Percentiles rank a stretch among this genome's conserved stretches.
Evolutionary conservation across 2,329 filamentous ascomycete species (phyloP).

Genomic region (Xylariaceae sp.): DNA sequence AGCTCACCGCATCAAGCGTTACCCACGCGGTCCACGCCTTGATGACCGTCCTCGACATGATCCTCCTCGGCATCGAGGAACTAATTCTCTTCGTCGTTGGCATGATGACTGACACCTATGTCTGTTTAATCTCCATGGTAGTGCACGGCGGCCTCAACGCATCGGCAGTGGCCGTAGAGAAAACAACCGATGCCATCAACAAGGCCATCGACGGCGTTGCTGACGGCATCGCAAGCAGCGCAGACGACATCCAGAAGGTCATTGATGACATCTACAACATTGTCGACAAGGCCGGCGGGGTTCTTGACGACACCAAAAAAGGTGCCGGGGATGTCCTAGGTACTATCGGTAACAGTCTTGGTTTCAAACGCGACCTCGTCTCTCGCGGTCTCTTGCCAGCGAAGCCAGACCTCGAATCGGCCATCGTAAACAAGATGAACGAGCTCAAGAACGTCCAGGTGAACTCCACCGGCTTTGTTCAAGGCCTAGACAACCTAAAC

Average conservation of each 20-base stretch:
- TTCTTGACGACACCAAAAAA: constrained; percentile 23
- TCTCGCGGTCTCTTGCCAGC: constrained; percentile 19
- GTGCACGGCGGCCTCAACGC: constrained; percentile 74
- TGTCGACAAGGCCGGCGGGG: constrained; percentile 42
- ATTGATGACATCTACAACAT: constrained; percentile 56
- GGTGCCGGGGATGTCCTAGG: constrained; percentile 4
- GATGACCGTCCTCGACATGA: constrained; percentile 72
- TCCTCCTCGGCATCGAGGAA: constrained; percentile 77
- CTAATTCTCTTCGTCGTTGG: constrained; percentile 91
- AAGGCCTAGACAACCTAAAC: constrained; percentile 69
- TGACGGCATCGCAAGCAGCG: constrained; percentile 45
- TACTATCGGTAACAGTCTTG: constrained; percentile 38
- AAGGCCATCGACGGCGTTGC: constrained; percentile 42
- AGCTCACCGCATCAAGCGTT: constrained; percentile 73
- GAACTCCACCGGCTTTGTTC: constrained; percentile 60
- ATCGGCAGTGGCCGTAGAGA: constrained; percentile 43
- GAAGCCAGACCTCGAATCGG: constrained; percentile 42
- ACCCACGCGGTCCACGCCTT: constrained; percentile 76
- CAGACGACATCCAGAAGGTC: constrained; percentile 52
- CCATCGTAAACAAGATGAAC: constrained; percentile 49
- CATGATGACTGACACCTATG: constrained; percentile 83
- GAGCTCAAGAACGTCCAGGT: constrained; percentile 66
- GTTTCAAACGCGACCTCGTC: constrained; percentile 3
- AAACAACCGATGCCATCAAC: constrained; percentile 46
- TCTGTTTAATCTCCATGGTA: constrained; percentile 81